Evolutionary conservation across 306 rosid species (phyloP).

Genomic region (Benincasa hispida): DNA sequence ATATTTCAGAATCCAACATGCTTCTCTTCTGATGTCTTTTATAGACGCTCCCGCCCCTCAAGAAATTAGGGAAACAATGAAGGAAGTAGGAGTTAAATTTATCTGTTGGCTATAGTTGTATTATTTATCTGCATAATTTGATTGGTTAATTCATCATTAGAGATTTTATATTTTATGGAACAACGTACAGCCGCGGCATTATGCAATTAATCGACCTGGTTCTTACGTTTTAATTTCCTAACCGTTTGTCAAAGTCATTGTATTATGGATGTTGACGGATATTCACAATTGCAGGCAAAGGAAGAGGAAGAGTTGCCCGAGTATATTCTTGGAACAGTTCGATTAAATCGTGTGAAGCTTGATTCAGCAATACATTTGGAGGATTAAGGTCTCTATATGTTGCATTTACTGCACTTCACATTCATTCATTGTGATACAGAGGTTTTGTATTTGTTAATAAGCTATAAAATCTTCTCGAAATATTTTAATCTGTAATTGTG

Average conservation of each 20-base stretch:
- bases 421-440: not conserved
- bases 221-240: not conserved
- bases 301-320: constrained; percentile 75
- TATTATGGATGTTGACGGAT: not conserved
- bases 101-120: not conserved
- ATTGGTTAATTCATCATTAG: not conserved
- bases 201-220: not conserved
- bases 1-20: not conserved
- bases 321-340: constrained; percentile 79
- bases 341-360: constrained; percentile 52
- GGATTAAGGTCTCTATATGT: constrained; percentile 17
- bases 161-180: not conserved
- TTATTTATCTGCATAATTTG: not conserved
- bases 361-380: constrained; percentile 53
- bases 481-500: not conserved
- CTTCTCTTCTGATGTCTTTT: not conserved
- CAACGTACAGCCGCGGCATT: not conserved
- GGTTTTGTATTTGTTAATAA: not conserved
- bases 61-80: not conserved
- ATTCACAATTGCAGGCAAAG: constrained; percentile 41
- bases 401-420: not conserved
- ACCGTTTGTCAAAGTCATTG: not conserved
- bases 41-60: not conserved
- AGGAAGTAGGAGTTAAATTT: not conserved
- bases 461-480: not conserved